Base-by-base conservation (phyloP, 805 yeast species). In the Wickerhamiella vanderwaltii region DNA sequence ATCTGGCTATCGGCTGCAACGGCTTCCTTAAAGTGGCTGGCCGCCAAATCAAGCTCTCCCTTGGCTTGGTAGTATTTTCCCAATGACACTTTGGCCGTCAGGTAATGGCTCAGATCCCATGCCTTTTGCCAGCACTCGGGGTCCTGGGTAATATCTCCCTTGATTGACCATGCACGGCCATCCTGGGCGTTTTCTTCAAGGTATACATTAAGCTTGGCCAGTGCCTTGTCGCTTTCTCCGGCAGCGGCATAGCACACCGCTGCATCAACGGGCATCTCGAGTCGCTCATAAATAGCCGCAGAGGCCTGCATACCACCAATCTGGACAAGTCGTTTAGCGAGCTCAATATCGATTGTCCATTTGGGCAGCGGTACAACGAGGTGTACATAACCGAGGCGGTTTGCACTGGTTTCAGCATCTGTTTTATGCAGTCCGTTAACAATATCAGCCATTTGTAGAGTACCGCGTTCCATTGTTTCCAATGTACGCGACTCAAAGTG, bases 401-500 rank as follows among this genome's bases (percentile, higher is more conserved):
- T 66, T 28, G 70, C 64, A 13, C 61, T 59, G 1, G 51, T 54
- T 9, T 53, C 48, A n/a, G 52, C 60, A 22, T 36, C 46, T 17
- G 45, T 42, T 24, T 52, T 49, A 16, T 64, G 51, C 35, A 57
- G 24, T 2, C 88, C 94, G 55, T 86, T 95, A 20, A 87, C 91
- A 32, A 91, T 65, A 3, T 94, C 78, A 42, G 87, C 88, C 79
- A 91, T 77, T 61, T 91, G 98, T 39, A 91, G 66, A 4, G 87
- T 77, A 39, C 97, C 97, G 57, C 98, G 72, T 62, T 91, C 97
- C 18, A 88, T 79, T 1, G 96, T 88, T 56, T 81, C 77, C 1
- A 94, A 75, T 49, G 76, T 77, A 38, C 70, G 68, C 0, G 94
- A 73, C 58, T 91, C 98, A 28, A 87, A 64, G 16, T 82, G 52